phyloP scores from a whole-genome alignment of 140 eudicot species.

The Cichorium intybus region DNA sequence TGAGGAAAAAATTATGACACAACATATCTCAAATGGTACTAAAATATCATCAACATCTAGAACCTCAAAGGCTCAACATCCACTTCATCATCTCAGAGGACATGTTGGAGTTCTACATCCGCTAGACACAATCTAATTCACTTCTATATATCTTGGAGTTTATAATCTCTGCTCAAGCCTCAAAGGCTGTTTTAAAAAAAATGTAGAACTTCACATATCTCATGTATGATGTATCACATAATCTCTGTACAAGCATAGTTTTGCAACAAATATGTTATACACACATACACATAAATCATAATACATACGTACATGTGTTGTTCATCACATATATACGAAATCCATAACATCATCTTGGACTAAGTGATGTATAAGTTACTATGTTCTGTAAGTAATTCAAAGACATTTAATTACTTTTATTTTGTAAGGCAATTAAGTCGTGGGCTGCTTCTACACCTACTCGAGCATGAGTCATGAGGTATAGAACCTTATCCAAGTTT shows the following conservation, averaged over 20 bases:
- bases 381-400: neutral
- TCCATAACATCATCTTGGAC: neutral
- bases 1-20: too few species aligned
- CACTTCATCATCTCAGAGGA: too few species aligned
- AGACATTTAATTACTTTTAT: neutral
- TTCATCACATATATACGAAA: neutral
- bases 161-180: too few species aligned
- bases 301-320: neutral
- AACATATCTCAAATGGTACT: too few species aligned
- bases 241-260: neutral
- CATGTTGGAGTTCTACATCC: too few species aligned
- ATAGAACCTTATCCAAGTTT: neutral
- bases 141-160: too few species aligned
- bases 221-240: too few species aligned
- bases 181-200: too few species aligned
- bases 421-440: neutral
- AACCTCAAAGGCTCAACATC: too few species aligned
- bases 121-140: too few species aligned
- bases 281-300: neutral
- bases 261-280: neutral
- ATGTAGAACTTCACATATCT: too few species aligned
- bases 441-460: neutral
- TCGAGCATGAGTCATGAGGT: neutral
- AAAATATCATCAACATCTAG: too few species aligned
- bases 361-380: neutral